These are phyloP conservation scores for Crithidia bombi DNA, from an alignment of 208 protist genomes.

Conservation along the genomic window DNA sequence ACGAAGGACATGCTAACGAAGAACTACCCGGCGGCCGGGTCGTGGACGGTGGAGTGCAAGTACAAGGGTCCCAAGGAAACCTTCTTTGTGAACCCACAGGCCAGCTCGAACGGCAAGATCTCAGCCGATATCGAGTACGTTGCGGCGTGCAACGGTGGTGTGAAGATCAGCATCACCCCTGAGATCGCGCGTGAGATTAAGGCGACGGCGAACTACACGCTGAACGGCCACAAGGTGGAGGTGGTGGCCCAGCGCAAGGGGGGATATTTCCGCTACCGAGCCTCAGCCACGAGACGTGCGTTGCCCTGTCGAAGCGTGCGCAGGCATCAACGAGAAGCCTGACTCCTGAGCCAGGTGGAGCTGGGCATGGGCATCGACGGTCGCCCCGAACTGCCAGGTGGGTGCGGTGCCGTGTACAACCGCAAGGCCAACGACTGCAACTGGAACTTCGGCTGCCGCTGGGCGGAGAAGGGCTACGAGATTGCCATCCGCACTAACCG, in stretches of 20 bases:
- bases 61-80: constrained; percentile 66
- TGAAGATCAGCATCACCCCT: constrained; percentile 64
- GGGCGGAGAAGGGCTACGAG: constrained; percentile 46
- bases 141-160: constrained; percentile 41
- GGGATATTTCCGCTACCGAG: constrained; percentile 58
- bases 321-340: constrained; percentile 78
- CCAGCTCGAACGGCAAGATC: constrained; percentile 41
- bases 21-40: constrained; percentile 50
- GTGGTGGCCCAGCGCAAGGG: constrained; percentile 35
- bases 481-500: constrained; percentile 59
- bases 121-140: constrained; percentile 69
- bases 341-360: constrained; percentile 52
- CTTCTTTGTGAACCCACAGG: constrained; percentile 69
- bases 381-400: constrained; percentile 58
- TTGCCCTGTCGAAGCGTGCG: constrained; percentile 39
- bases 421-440: constrained; percentile 62
- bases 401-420: constrained; percentile 61
- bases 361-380: constrained; percentile 62
- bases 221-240: constrained; percentile 72
- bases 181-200: constrained; percentile 36
- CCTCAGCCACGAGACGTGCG: constrained; percentile 49
- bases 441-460: constrained; percentile 70
- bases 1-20: constrained; percentile 78
- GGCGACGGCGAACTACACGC: constrained; percentile 46
- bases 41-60: constrained; percentile 84